These are phyloP conservation scores for Asterophora parasitica DNA, from an alignment of 768 basidiomycete genomes.

Conservation along the genomic window DNA sequence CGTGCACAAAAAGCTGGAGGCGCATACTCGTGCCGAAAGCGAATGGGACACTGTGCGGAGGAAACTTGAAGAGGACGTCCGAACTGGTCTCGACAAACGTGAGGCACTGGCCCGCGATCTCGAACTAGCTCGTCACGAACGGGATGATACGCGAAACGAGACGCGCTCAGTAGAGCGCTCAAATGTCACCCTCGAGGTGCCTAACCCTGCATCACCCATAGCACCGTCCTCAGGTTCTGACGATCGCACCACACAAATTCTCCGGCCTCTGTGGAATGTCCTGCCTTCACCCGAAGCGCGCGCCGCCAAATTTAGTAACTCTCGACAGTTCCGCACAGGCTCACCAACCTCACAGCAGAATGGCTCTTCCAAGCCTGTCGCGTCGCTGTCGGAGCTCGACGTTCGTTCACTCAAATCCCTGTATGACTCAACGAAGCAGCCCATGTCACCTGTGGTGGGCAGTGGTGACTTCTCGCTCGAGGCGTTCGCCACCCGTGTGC, in stretches of 20 bases:
- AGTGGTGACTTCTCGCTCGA: conserved; percentile 62
- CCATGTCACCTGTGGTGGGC: conserved; percentile 20
- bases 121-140: conserved; percentile 47
- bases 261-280: conserved; percentile 73
- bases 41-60: conserved; percentile 46
- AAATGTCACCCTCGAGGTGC: conserved; percentile 2
- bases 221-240: conserved; percentile 34
- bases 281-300: conserved; percentile 85
- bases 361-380: conserved; percentile 17
- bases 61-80: conserved; percentile 48
- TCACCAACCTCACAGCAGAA: conserved; percentile 32
- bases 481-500: conserved; percentile 71
- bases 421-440: conserved; percentile 45
- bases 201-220: conserved; percentile 13
- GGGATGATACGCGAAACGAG: conserved; percentile 45
- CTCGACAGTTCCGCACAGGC: conserved; percentile 44
- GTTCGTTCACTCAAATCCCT: conserved; percentile 81
- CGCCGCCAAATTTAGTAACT: conserved; percentile 51
- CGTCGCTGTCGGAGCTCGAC: conserved; percentile 79
- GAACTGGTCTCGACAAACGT: conserved; percentile 38
- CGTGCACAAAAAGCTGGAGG: conserved; percentile 41
- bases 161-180: conserved; percentile 20
- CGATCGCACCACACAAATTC: conserved; percentile 51
- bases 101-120: conserved; percentile 47
- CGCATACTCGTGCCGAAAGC: conserved; percentile 34